A percentile compares a stretch with the other conserved stretches of the same genome.
phyloP scores from a whole-genome alignment of 352 stramenopile genomes.

The Phytophthora pini region DNA sequence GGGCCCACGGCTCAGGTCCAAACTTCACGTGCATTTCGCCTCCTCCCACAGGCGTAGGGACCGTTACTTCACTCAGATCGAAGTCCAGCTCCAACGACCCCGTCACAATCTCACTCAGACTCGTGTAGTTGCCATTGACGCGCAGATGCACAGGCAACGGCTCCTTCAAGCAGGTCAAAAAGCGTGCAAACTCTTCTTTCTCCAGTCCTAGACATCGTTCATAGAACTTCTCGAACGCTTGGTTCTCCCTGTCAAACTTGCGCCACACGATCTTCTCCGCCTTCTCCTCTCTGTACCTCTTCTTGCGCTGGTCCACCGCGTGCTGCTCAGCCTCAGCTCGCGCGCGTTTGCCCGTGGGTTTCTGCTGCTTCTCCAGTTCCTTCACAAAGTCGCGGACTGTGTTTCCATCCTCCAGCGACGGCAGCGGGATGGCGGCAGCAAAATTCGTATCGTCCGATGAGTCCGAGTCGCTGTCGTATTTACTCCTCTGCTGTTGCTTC shows the following conservation, averaged over 20 bases:
- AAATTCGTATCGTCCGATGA: constrained; percentile 42
- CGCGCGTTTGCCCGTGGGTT: constrained; percentile 51
- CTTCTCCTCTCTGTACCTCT: constrained; percentile 66
- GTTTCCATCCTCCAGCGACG: constrained; percentile 70
- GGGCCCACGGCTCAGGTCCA: constrained; percentile 69
- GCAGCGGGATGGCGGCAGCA: constrained; percentile 52
- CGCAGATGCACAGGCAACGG: constrained; percentile 87
- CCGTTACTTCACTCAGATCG: constrained; percentile 54
- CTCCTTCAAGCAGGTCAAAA: constrained; percentile 80
- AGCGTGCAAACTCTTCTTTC: constrained; percentile 78
- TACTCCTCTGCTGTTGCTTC: constrained; percentile 30
- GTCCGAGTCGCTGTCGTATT: constrained; percentile 56
- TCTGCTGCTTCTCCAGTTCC: constrained; percentile 42
- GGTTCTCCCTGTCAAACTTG: constrained; percentile 88
- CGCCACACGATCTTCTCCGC: constrained; percentile 89
- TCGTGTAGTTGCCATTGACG: constrained; percentile 87
- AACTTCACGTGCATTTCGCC: constrained; percentile 65
- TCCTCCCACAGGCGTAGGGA: constrained; percentile 62
- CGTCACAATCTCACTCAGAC: constrained; percentile 81
- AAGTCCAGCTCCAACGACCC: constrained; percentile 79
- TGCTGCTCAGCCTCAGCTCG: constrained; percentile 64
- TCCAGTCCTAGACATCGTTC: constrained; percentile 69
- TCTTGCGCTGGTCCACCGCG: constrained; percentile 59
- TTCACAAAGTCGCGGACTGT: constrained; percentile 69
- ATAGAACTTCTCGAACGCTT: constrained; percentile 87